A percentile compares a stretch with the other conserved stretches of the same genome.
Conservation (phyloP, 202 grass and related monocot species). For the Miscanthus sacchariflorus region DNA sequence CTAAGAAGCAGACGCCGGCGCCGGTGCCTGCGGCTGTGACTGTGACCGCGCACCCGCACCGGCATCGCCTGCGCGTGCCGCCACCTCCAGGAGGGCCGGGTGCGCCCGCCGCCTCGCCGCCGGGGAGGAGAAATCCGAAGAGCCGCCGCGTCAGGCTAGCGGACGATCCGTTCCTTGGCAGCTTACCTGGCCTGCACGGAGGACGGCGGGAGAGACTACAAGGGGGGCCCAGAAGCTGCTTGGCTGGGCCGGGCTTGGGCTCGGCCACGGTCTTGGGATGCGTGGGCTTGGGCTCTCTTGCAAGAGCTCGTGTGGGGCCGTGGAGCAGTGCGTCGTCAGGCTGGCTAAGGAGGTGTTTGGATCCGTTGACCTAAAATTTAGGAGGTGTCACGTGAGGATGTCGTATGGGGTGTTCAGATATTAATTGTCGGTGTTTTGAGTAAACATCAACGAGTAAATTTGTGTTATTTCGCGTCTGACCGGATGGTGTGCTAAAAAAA, state of each 20-base stretch:
- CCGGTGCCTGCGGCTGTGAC: not conserved
- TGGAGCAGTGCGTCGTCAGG: conserved; percentile 51
- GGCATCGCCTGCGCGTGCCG: conserved; percentile 52
- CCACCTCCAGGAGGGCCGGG: conserved; percentile 60
- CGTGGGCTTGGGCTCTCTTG: conserved; percentile 57
- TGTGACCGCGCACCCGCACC: not conserved
- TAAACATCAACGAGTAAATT: too few relatives aligned
- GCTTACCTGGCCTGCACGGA: conserved; percentile 84
- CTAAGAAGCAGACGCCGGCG: not conserved
- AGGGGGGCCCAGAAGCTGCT: conserved; percentile 19
- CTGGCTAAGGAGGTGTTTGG: conserved; percentile 34
- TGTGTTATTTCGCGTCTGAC: too few relatives aligned
- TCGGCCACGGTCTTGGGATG: conserved; percentile 34
- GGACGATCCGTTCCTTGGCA: conserved; percentile 83
- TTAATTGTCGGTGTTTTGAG: too few relatives aligned
- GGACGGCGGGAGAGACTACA: not conserved
- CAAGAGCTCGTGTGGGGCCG: conserved; percentile 53
- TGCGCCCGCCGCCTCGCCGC: not conserved
- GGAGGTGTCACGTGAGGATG: too few relatives aligned
- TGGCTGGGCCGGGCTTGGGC: conserved; percentile 31
- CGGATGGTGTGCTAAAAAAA: too few relatives aligned
- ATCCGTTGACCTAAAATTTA: too few relatives aligned
- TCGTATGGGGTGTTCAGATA: too few relatives aligned
- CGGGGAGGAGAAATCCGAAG: not conserved
- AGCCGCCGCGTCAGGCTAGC: conserved; percentile 33